Base-by-base conservation (phyloP, 2,329 filamentous ascomycete species). In the Penicillium sp. region DNA sequence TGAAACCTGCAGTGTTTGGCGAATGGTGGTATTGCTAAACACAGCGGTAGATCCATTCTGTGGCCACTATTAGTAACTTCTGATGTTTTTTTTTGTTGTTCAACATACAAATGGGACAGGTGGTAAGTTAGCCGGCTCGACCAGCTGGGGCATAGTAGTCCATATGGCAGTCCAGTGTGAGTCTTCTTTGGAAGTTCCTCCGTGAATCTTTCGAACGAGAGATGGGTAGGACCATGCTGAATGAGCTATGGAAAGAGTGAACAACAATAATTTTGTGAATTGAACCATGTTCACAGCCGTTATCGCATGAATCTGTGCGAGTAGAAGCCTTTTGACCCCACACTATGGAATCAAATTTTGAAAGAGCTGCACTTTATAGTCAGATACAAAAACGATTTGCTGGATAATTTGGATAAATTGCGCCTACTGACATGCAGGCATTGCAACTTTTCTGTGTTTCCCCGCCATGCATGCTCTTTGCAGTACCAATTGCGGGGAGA, bases 71-170 rank as follows among this genome's bases (percentile, higher is more conserved):
- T n/a, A 47, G 38, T 36, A 27, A 3, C n/a, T n/a, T n/a, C n/a
- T n/a, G n/a, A n/a, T n/a, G n/a, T n/a, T n/a, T n/a, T n/a, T n/a
- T n/a, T n/a, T n/a, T n/a, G n/a, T n/a, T n/a, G n/a, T n/a, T 4
- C 18, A 9, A 53, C 14, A 26, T 32, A 50, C 82, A 64, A 84
- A 88, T 39, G 84, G 82, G 2, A 78, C 67, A 0, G 81, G 80
- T 9, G 85, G 85, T 18, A 88, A 75, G 59, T 88, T 88, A 43
- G 71, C 75, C 9, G 78, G 79, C 63, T 88, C 85, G 1, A 83
- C 83, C 38, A 86, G 71, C 65, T 88, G 84, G 0, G 84, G 84
- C 84, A 87, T 87, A 2, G 83, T 77, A 0, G 82, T 81, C 85
- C 85, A 88, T 2, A 81, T 84, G 58, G 81, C 79, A 13, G 86